Conservation (phyloP, 225 moss, liverwort and hornwort species). For the Marchantia paleacea region DNA sequence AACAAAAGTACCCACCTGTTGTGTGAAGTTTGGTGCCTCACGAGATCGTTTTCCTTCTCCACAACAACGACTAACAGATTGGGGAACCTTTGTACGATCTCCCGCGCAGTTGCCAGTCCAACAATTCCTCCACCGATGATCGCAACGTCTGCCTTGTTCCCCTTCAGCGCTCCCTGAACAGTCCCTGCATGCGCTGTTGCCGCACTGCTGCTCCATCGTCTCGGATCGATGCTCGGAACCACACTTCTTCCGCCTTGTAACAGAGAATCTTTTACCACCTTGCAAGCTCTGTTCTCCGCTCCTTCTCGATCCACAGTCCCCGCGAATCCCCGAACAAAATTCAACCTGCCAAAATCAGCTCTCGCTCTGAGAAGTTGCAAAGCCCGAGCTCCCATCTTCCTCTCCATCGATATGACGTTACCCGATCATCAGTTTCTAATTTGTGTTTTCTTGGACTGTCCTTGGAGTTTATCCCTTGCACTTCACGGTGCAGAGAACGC, state of each 20-base stretch:
- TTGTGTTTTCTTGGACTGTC: too few species aligned
- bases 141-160: slow-evolving; percentile 65
- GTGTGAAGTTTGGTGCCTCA: slow-evolving; percentile 78
- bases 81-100: slow-evolving; percentile 64
- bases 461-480: too few species aligned
- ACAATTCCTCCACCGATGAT: slow-evolving; percentile 79
- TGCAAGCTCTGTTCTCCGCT: not conserved
- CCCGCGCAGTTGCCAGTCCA: slow-evolving; percentile 76
- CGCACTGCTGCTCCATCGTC: slow-evolving; percentile 33
- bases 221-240: slow-evolving; percentile 11
- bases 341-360: not conserved
- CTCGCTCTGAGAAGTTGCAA: slow-evolving; percentile 15
- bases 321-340: not conserved
- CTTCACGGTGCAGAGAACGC: too few species aligned
- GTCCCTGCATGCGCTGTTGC: not conserved
- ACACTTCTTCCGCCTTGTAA: not conserved
- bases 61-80: slow-evolving; percentile 61
- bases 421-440: not conserved
- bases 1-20: slow-evolving; percentile 48
- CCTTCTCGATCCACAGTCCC: not conserved
- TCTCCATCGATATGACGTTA: not conserved
- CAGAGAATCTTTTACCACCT: too few species aligned
- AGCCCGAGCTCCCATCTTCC: slow-evolving; percentile 11
- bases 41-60: slow-evolving; percentile 74
- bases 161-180: slow-evolving; percentile 46